A percentile compares a stretch with the other conserved stretches of the same genome.
Evolutionary conservation across 2,329 filamentous ascomycete species (phyloP).

Genomic region (Clonostachys solani): DNA sequence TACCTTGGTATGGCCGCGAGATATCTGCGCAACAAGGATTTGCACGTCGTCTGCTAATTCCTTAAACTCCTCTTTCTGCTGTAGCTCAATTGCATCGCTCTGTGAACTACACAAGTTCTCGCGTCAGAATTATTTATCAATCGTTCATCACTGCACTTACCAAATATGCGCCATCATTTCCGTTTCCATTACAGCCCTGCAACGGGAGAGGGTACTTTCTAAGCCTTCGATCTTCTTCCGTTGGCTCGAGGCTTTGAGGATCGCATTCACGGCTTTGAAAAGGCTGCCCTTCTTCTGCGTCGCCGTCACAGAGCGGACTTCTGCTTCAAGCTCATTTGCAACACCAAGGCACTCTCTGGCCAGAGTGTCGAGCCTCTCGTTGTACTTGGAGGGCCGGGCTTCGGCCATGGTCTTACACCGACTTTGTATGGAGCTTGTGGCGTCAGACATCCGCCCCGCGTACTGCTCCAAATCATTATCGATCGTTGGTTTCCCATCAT

Average conservation of each 20-base stretch:
- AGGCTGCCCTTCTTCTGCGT: background rate
- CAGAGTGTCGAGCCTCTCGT: background rate
- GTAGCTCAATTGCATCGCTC: background rate
- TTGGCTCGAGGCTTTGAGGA: background rate
- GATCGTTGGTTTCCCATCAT: constrained; percentile 50
- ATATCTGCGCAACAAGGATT: background rate
- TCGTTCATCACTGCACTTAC: background rate
- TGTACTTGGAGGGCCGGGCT: too few relatives aligned
- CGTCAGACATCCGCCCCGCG: background rate
- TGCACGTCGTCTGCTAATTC: background rate
- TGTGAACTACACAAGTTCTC: background rate
- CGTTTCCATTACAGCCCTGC: background rate
- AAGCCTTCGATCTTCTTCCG: background rate
- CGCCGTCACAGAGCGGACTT: background rate
- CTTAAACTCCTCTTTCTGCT: background rate
- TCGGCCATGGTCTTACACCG: background rate
- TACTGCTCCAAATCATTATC: constrained; percentile 18
- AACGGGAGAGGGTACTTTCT: background rate
- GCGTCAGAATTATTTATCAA: background rate
- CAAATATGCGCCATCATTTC: background rate
- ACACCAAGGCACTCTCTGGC: background rate
- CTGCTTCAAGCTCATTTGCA: background rate
- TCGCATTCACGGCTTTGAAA: background rate
- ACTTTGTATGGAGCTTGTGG: background rate
- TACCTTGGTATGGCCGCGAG: background rate